Conservation (phyloP, 768 basidiomycete species). For the Saitozyma sp. region DNA sequence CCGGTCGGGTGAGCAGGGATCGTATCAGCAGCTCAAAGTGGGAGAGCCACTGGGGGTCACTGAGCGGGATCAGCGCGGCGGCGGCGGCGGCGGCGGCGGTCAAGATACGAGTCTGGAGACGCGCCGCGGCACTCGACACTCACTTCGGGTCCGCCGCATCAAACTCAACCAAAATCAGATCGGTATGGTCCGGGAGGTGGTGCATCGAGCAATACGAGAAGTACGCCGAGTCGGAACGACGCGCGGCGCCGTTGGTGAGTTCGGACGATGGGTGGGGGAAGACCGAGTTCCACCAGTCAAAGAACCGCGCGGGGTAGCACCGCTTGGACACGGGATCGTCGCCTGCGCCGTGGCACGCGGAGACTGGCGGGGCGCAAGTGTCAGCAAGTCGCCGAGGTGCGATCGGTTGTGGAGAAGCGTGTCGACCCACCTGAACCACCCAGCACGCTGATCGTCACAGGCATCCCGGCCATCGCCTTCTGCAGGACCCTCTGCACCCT, state of each 20-base stretch:
- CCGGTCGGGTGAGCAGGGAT: conserved; percentile 82
- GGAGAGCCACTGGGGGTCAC: conserved; percentile 69
- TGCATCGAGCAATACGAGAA: conserved; percentile 92
- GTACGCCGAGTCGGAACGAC: conserved; percentile 88
- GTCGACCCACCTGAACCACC: conserved; percentile 77
- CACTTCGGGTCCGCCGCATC: conserved; percentile 86
- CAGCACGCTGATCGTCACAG: conserved; percentile 85
- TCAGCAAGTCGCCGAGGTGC: no score
- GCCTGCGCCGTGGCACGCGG: conserved; percentile 91
- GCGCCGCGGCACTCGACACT: conserved; percentile 49
- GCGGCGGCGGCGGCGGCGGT: not conserved
- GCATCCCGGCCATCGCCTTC: conserved; percentile 77
- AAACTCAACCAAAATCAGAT: conserved; percentile 92
- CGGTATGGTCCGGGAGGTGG: conserved; percentile 89
- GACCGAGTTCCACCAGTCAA: conserved; percentile 96
- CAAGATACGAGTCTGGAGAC: not conserved
- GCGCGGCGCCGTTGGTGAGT: conserved; percentile 95
- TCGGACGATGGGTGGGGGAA: conserved; percentile 97
- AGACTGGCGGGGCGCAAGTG: conserved; percentile 58
- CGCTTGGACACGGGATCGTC: conserved; percentile 78
- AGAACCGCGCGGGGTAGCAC: conserved; percentile 91
- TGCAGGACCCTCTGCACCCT: conserved; percentile 79
- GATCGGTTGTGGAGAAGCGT: no score
- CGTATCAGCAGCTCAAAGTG: conserved; percentile 91
- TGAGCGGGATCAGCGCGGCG: conserved; percentile 46